Percentiles rank a stretch among this genome's conserved stretches.
These are phyloP conservation scores for Fraxinus nigra DNA, from an alignment of 305 asterid species.

Conservation along the genomic window DNA sequence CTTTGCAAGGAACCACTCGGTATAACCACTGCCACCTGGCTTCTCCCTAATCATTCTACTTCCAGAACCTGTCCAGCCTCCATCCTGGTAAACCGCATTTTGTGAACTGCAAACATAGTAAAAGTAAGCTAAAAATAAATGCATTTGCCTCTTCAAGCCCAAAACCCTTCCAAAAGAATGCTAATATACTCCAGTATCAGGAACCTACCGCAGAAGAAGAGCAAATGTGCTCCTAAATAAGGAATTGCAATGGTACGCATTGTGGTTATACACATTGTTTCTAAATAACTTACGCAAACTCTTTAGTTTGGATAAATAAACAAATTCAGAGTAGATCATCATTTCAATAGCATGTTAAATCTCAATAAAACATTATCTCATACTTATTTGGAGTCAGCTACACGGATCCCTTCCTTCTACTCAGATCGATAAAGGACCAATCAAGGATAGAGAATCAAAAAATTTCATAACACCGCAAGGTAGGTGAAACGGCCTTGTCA, in stretches of 20 bases:
- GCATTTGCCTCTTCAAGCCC: background rate
- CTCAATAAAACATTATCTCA: background rate
- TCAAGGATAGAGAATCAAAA: background rate
- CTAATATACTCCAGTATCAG: background rate
- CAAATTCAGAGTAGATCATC: background rate
- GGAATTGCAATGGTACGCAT: background rate
- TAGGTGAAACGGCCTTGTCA: background rate
- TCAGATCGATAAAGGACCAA: background rate
- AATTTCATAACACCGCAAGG: background rate
- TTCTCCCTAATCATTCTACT: conserved; percentile 36
- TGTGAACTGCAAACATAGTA: conserved; percentile 43
- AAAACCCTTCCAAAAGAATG: background rate
- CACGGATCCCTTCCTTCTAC: background rate
- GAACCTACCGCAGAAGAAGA: background rate
- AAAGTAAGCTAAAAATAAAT: background rate
- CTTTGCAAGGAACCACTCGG: conserved; percentile 57
- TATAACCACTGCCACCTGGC: conserved; percentile 34
- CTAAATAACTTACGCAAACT: background rate
- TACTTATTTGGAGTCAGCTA: background rate
- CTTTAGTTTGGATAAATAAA: background rate
- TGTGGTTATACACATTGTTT: background rate
- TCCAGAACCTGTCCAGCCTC: conserved; percentile 43
- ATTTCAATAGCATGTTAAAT: background rate
- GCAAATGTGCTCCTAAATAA: background rate
- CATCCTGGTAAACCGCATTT: conserved; percentile 40